These are phyloP conservation scores for Iberis amara DNA, from an alignment of 441 rosid genomes.

Conservation along the genomic window DNA sequence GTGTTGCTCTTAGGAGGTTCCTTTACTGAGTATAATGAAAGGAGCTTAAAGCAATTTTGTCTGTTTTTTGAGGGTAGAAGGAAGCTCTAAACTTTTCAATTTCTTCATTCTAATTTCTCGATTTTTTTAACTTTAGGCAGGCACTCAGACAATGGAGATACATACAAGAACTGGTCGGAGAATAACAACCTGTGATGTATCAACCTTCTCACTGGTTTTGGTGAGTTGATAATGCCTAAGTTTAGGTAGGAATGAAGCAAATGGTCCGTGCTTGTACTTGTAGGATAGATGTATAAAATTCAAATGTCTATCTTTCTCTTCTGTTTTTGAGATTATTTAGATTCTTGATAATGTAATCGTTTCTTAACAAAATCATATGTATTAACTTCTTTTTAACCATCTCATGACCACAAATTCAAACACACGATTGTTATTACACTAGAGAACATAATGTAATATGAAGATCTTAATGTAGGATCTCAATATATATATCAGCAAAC, in stretches of 20 bases:
- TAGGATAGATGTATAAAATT: constrained; percentile 28
- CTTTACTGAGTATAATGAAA: too few species aligned
- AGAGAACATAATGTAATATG: too few species aligned
- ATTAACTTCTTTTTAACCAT: too few species aligned
- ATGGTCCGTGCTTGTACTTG: constrained; percentile 27
- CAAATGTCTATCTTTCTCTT: constrained; percentile 25
- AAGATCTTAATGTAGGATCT: not conserved
- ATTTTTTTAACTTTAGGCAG: constrained; percentile 19
- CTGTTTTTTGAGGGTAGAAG: too few species aligned
- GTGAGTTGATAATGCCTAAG: constrained; percentile 21
- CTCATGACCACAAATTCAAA: too few species aligned
- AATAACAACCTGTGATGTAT: not conserved
- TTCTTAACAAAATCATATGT: not conserved
- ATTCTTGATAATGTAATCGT: not conserved
- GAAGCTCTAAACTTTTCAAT: too few species aligned
- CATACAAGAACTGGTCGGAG: constrained; percentile 11
- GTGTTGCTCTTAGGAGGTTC: too few species aligned
- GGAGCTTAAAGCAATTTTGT: too few species aligned
- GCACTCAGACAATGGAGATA: constrained; percentile 14
- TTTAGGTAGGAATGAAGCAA: constrained; percentile 31
- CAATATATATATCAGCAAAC: constrained; percentile 2
- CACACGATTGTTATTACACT: too few species aligned
- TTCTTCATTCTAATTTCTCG: too few species aligned
- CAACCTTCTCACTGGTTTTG: not conserved
- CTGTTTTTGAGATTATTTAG: not conserved